Percentiles rank a stretch among this genome's conserved stretches.
phyloP scores from a whole-genome alignment of 306 rosid species.

The Quercus dentata region DNA sequence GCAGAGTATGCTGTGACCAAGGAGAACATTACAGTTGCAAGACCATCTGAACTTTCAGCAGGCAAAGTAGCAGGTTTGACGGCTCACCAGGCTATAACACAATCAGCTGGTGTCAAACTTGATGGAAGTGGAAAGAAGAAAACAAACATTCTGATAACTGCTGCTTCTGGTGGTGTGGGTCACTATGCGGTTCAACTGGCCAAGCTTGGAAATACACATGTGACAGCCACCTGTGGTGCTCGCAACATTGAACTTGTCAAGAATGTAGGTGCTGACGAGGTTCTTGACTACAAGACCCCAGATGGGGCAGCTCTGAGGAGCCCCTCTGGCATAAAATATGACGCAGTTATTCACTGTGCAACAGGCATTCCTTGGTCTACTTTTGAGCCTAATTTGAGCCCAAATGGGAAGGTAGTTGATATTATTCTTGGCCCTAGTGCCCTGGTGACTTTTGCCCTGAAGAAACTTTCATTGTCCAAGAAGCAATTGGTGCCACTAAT shows the following conservation, averaged over 20 bases:
- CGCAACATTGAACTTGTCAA: conserved; percentile 64
- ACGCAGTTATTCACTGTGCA: conserved; percentile 63
- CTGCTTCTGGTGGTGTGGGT: conserved; percentile 90
- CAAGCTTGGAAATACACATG: conserved; percentile 79
- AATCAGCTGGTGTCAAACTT: conserved; percentile 46
- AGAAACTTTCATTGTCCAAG: conserved; percentile 60
- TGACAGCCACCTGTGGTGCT: conserved; percentile 78
- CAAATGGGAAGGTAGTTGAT: conserved; percentile 58
- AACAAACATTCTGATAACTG: conserved; percentile 63
- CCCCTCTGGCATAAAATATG: conserved; percentile 67
- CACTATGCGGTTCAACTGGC: conserved; percentile 81
- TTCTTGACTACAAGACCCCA: conserved; percentile 69
- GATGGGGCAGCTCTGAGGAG: conserved; percentile 67
- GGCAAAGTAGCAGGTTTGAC: conserved; percentile 55
- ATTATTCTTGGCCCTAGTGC: conserved; percentile 38
- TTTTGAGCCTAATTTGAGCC: conserved; percentile 61
- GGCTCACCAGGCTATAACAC: conserved; percentile 62
- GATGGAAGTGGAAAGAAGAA: conserved; percentile 39
- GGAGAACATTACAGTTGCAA: conserved; percentile 42
- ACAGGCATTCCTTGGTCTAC: conserved; percentile 56
- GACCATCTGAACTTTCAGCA: conserved; percentile 55
- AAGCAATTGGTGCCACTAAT: conserved; percentile 62
- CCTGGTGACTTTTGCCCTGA: conserved; percentile 37
- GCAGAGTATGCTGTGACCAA: conserved; percentile 59
- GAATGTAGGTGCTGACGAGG: conserved; percentile 82